Conservation (phyloP, 331 rosid genomes). For the Acacia concinna region DNA sequence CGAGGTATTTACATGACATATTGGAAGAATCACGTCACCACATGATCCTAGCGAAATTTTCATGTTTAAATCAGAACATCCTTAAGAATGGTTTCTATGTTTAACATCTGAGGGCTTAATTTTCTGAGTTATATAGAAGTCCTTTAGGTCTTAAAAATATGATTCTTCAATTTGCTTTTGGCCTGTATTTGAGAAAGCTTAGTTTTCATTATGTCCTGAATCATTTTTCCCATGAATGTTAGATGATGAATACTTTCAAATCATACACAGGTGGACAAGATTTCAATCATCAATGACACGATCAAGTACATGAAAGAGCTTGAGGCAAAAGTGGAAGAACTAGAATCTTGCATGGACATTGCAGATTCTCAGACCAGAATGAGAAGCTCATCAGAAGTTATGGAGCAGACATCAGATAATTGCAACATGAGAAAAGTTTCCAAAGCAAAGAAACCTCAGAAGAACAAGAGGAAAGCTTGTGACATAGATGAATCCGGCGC, state of each 20-base stretch:
- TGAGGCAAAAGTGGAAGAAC: conserved; percentile 70
- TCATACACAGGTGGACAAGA: conserved; percentile 55
- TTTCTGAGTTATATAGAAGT: not conserved
- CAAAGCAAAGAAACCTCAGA: conserved; percentile 41
- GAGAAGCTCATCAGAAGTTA: conserved; percentile 43
- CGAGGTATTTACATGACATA: conserved; percentile 49
- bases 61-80: not conserved
- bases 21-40: not conserved
- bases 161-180: not conserved
- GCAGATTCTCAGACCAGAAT: conserved; percentile 46
- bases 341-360: conserved; percentile 65
- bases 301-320: conserved; percentile 73
- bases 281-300: conserved; percentile 61
- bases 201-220: not conserved
- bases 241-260: not conserved
- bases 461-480: conserved; percentile 71
- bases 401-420: conserved; percentile 71
- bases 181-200: not conserved
- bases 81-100: not conserved
- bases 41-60: not conserved
- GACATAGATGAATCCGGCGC: conserved; percentile 46
- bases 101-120: not conserved
- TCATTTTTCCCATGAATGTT: not conserved
- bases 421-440: conserved; percentile 39
- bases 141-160: not conserved